Evolutionary conservation across 495 filamentous ascomycete species (phyloP).

Genomic region (Annulohypoxylon nitens): DNA sequence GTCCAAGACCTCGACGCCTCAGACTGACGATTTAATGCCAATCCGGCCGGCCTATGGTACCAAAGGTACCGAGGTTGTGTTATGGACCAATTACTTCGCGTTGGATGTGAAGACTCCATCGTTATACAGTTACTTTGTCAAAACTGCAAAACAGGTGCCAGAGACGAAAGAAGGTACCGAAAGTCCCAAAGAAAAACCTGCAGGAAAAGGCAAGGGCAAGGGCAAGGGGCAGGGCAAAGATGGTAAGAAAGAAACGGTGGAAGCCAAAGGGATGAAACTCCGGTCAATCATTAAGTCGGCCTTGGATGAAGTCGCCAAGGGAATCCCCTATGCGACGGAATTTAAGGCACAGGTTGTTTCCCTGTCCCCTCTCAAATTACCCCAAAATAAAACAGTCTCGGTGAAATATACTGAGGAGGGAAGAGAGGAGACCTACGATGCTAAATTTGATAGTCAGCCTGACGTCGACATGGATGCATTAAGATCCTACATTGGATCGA

Average conservation of each 20-base stretch:
- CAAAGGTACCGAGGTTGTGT: conserved; percentile 60
- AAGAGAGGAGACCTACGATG: conserved; percentile 56
- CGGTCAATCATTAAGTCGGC: conserved; percentile 66
- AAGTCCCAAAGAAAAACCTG: neutral
- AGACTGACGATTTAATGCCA: conserved; percentile 50
- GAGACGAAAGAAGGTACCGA: conserved; percentile 50
- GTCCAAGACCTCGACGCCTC: conserved; percentile 28
- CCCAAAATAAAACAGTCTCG: conserved; percentile 47
- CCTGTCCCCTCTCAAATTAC: conserved; percentile 53
- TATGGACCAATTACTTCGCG: conserved; percentile 76
- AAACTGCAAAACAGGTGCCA: conserved; percentile 32
- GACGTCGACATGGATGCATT: conserved; percentile 64
- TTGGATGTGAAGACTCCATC: conserved; percentile 56
- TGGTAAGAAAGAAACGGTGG: conserved; percentile 56
- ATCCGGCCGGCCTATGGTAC: conserved; percentile 72
- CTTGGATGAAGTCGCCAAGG: conserved; percentile 52
- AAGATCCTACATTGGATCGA: conserved; percentile 63
- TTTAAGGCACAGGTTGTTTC: conserved; percentile 67
- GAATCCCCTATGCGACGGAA: conserved; percentile 65
- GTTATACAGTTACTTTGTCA: conserved; percentile 57
- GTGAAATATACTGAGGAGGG: conserved; percentile 64
- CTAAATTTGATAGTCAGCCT: conserved; percentile 57
- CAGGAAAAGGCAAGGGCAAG: neutral
- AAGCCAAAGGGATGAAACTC: conserved; percentile 65
- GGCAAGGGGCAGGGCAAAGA: conserved; percentile 8